Evolutionary conservation across 2,329 filamentous ascomycete species (phyloP).

Genomic region (Blastomyces emzantsi): DNA sequence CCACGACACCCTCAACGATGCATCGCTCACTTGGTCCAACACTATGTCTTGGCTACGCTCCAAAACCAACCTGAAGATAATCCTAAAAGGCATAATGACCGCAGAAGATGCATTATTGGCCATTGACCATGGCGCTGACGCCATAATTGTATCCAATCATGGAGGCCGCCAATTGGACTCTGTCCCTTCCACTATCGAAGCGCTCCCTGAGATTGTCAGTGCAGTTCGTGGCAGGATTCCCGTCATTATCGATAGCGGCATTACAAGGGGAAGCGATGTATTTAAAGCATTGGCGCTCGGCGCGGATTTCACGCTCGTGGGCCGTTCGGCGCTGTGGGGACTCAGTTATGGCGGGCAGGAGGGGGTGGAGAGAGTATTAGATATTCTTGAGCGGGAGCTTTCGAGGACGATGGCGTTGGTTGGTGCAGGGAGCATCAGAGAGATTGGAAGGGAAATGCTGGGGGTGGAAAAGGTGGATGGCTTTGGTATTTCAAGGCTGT

Average conservation of each 20-base stretch:
- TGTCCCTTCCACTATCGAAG: slow-evolving; percentile 36
- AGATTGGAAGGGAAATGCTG: slow-evolving; percentile 16
- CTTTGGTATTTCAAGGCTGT: slow-evolving; percentile 17
- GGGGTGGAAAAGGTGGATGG: slow-evolving; percentile 16
- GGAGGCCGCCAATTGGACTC: slow-evolving; percentile 43
- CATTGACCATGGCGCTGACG: slow-evolving; percentile 34
- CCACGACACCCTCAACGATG: slow-evolving; percentile 47
- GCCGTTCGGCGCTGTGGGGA: slow-evolving; percentile 51
- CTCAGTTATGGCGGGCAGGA: slow-evolving; percentile 47
- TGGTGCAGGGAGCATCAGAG: slow-evolving; percentile 17
- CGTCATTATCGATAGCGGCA: slow-evolving; percentile 41
- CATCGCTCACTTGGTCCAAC: slow-evolving; percentile 5
- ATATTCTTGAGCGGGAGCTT: slow-evolving; percentile 44
- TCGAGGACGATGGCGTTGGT: slow-evolving; percentile 20
- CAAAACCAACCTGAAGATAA: slow-evolving; percentile 32
- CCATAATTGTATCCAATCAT: slow-evolving; percentile 39
- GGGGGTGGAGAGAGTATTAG: slow-evolving; percentile 46
- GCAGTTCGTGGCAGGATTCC: slow-evolving; percentile 26
- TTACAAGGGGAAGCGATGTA: slow-evolving; percentile 40
- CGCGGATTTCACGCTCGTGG: slow-evolving; percentile 50
- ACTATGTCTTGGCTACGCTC: slow-evolving; percentile 5
- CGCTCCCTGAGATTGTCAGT: slow-evolving; percentile 49
- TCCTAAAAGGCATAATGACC: slow-evolving; percentile 48
- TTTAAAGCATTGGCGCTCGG: slow-evolving; percentile 44
- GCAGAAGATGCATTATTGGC: slow-evolving; percentile 39